Conservation (phyloP, 148 eudicot species). For the Rhododendron ferrugineum region DNA sequence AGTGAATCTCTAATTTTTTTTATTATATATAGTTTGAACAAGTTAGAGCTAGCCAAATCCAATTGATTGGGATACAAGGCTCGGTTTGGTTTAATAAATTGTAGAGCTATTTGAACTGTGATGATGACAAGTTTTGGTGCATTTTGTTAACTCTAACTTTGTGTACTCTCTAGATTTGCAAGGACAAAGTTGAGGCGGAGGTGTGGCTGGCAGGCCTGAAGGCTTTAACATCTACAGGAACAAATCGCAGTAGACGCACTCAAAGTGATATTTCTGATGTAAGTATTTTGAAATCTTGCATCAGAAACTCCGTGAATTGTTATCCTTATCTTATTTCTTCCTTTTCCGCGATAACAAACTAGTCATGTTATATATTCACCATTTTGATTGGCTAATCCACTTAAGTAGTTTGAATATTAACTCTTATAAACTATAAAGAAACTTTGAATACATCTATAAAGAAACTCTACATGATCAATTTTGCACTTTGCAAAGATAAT, state of each 20-base stretch:
- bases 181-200: conserved; percentile 77
- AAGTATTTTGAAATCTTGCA: conserved; percentile 14
- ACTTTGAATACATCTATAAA: background rate
- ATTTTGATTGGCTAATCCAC: background rate
- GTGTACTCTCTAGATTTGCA: conserved; percentile 60
- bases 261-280: conserved; percentile 70
- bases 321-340: background rate
- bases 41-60: too few relatives aligned
- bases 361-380: background rate
- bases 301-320: background rate
- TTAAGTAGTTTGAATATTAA: background rate
- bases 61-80: background rate
- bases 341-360: background rate
- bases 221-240: conserved; percentile 45
- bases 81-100: background rate
- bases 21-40: background rate
- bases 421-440: background rate
- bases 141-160: background rate
- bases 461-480: background rate
- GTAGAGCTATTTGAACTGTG: background rate
- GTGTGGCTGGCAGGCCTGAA: conserved; percentile 81
- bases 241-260: conserved; percentile 43
- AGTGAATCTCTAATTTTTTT: background rate
- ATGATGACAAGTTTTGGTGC: background rate
- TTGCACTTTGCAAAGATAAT: background rate